Percentiles rank a stretch among this genome's conserved stretches.
Evolutionary conservation across 306 rosid species (phyloP).

Genomic region (Rosa chinensis): DNA sequence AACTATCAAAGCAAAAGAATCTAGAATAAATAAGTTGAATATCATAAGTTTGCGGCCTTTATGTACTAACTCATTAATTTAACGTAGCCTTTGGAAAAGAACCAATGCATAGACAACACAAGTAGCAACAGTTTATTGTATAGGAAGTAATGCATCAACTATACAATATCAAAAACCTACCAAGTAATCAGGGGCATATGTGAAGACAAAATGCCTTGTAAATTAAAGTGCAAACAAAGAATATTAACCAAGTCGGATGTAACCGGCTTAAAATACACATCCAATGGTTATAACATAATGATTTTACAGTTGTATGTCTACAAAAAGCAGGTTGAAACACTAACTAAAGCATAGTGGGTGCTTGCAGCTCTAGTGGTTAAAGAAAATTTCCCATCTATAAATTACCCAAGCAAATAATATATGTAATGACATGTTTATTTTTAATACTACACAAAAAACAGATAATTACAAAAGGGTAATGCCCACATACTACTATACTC

Average conservation of each 20-base stretch:
- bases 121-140: not conserved
- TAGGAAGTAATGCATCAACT: not conserved
- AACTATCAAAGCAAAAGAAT: not conserved
- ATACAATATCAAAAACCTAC: not conserved
- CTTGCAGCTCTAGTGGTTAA: conserved; percentile 4
- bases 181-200: not conserved
- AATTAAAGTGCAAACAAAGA: not conserved
- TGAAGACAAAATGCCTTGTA: not conserved
- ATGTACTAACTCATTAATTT: not conserved
- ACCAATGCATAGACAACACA: not conserved
- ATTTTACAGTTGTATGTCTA: conserved; percentile 7
- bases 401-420: conserved; percentile 9
- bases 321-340: not conserved
- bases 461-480: conserved; percentile 29
- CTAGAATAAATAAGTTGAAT: not conserved
- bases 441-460: conserved; percentile 7
- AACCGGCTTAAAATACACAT: not conserved
- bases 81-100: not conserved
- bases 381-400: conserved; percentile 3
- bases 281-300: not conserved
- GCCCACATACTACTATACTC: conserved; percentile 11
- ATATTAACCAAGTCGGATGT: not conserved
- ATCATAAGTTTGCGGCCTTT: not conserved
- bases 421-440: conserved; percentile 4
- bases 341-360: not conserved